These are phyloP conservation scores for Hevea brasiliensis DNA, from an alignment of 345 rosid species.

Conservation along the genomic window DNA sequence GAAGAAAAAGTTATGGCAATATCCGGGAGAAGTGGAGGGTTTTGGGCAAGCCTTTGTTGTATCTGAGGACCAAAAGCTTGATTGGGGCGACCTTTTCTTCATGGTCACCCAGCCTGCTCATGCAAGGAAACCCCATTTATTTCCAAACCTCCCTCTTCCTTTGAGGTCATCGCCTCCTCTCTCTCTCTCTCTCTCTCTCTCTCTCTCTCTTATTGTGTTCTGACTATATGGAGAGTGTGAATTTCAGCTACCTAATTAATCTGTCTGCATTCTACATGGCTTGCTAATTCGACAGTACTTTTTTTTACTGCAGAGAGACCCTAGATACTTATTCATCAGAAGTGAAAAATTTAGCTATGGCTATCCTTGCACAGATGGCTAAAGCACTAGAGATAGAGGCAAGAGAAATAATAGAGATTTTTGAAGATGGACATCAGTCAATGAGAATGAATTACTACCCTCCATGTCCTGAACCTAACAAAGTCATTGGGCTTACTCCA, in stretches of 20 bases:
- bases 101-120: slow-evolving; percentile 38
- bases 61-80: slow-evolving; percentile 55
- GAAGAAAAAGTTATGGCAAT: slow-evolving; percentile 53
- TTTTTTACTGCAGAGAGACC: slow-evolving; percentile 41
- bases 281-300: too few relatives aligned
- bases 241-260: too few relatives aligned
- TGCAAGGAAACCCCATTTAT: slow-evolving; percentile 31
- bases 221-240: too few relatives aligned
- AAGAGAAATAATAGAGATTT: slow-evolving; percentile 42
- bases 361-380: slow-evolving; percentile 38
- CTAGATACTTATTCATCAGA: slow-evolving; percentile 46
- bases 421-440: slow-evolving; percentile 40
- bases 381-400: slow-evolving; percentile 45
- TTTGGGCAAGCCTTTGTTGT: slow-evolving; percentile 53
- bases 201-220: background rate
- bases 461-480: slow-evolving; percentile 52
- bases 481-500: slow-evolving; percentile 42
- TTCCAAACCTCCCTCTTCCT: slow-evolving; percentile 39
- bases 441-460: slow-evolving; percentile 58
- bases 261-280: too few relatives aligned
- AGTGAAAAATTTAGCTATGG: slow-evolving; percentile 36
- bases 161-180: slow-evolving; percentile 31
- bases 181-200: background rate
- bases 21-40: slow-evolving; percentile 46
- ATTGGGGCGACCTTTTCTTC: slow-evolving; percentile 57